Percentiles rank a stretch among this genome's conserved stretches.
These are phyloP conservation scores for Citrullus mucosospermus DNA, from an alignment of 306 rosid species.

Conservation along the genomic window DNA sequence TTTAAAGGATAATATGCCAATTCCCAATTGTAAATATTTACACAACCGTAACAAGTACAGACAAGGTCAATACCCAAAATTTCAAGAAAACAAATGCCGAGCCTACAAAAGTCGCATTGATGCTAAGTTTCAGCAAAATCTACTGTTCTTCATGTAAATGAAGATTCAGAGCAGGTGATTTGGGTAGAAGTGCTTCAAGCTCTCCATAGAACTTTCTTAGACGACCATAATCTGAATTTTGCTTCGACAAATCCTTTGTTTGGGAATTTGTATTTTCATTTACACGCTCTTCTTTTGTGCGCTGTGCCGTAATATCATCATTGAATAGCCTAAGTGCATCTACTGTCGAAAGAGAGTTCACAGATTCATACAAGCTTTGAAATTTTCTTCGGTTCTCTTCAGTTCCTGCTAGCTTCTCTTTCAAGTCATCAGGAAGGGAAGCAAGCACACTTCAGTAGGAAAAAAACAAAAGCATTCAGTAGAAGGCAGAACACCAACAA, in stretches of 20 bases:
- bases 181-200: constrained; percentile 37
- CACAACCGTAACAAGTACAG: background rate
- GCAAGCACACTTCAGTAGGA: constrained; percentile 51
- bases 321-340: constrained; percentile 49
- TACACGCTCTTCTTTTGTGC: constrained; percentile 15
- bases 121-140: background rate
- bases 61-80: background rate
- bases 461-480: constrained; percentile 2
- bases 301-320: constrained; percentile 27
- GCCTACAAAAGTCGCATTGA: background rate
- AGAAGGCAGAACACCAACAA: background rate
- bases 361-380: constrained; percentile 45
- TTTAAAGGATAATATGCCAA: background rate
- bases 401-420: constrained; percentile 39
- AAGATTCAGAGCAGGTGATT: constrained; percentile 29
- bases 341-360: constrained; percentile 44
- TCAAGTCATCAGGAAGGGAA: constrained; percentile 46
- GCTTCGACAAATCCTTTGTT: constrained; percentile 14
- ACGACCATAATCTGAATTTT: constrained; percentile 14
- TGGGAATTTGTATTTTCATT: constrained; percentile 13
- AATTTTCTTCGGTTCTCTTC: constrained; percentile 39
- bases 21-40: background rate
- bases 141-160: constrained; percentile 11
- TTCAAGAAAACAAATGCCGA: background rate
- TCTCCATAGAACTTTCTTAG: constrained; percentile 29